phyloP scores from a whole-genome alignment of 768 basidiomycete genomes.

The Kwoniella heveanensis region DNA sequence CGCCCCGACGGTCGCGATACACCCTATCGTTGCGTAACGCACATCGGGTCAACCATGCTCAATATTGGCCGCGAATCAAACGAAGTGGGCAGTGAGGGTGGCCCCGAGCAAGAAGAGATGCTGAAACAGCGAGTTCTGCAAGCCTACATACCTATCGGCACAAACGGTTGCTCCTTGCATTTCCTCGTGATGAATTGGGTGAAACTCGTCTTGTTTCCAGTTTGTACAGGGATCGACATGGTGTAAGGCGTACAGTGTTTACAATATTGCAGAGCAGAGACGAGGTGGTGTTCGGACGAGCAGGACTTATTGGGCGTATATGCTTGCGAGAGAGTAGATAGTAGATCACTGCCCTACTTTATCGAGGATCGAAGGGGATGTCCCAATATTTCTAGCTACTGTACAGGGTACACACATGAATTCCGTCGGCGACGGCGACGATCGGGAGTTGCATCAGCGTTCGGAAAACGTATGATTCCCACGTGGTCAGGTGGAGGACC shows the following conservation, averaged over 20 bases:
- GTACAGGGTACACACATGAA: not conserved
- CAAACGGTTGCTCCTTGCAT: constrained; percentile 52
- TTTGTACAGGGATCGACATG: constrained; percentile 24
- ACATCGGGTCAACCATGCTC: too few relatives aligned
- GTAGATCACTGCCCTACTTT: too few relatives aligned
- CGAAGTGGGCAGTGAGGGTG: too few relatives aligned
- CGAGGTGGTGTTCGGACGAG: not conserved
- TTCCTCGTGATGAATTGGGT: constrained; percentile 44
- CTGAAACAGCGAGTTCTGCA: too few relatives aligned
- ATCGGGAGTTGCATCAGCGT: not conserved
- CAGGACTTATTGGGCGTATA: not conserved
- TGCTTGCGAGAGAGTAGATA: too few relatives aligned
- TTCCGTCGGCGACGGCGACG: constrained; percentile 2
- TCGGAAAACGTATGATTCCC: too few relatives aligned
- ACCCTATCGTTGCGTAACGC: too few relatives aligned
- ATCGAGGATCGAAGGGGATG: not conserved
- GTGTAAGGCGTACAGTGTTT: not conserved
- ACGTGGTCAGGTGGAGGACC: too few relatives aligned
- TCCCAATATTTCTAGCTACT: not conserved
- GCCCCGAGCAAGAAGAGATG: too few relatives aligned
- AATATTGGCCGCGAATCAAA: too few relatives aligned
- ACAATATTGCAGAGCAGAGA: not conserved
- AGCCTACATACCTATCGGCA: constrained; percentile 51
- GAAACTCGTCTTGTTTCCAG: constrained; percentile 16
- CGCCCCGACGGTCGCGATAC: constrained; percentile 47